Conservation (phyloP, 1,284 basidiomycete genomes). For the Porogramme epimiltina region DNA sequence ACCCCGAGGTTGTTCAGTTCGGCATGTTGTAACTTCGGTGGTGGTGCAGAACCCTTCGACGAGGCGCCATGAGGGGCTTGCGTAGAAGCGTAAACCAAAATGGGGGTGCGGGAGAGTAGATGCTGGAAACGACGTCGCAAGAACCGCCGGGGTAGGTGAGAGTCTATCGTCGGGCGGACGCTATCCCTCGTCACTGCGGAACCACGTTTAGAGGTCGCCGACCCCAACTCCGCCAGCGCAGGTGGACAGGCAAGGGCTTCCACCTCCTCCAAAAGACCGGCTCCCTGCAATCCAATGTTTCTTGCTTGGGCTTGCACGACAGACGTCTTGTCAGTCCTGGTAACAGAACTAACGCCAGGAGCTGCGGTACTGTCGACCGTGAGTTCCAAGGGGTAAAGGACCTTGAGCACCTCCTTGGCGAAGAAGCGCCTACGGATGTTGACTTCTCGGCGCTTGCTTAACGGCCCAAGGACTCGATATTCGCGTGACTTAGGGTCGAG, state of each 20-base stretch:
- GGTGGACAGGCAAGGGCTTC: constrained; percentile 44
- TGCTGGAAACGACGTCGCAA: constrained; percentile 66
- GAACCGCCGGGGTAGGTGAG: constrained; percentile 43
- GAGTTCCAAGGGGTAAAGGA: constrained; percentile 61
- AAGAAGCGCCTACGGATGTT: constrained; percentile 76
- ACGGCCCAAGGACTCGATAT: constrained; percentile 57
- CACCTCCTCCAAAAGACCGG: constrained; percentile 48
- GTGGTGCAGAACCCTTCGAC: neutral
- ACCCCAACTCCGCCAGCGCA: constrained; percentile 9
- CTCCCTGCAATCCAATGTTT: constrained; percentile 46
- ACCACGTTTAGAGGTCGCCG: too few species aligned
- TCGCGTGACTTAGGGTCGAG: constrained; percentile 62
- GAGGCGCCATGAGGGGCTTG: neutral
- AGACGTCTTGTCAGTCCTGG: constrained; percentile 15
- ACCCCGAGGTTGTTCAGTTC: constrained; percentile 25
- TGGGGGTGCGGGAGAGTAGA: constrained; percentile 58
- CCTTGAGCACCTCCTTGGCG: constrained; percentile 51
- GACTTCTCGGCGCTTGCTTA: constrained; percentile 71
- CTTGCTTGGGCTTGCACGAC: constrained; percentile 32
- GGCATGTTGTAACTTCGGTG: neutral
- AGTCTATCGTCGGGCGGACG: constrained; percentile 9
- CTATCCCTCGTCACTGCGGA: neutral
- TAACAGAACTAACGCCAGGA: constrained; percentile 1
- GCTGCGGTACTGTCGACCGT: constrained; percentile 11
- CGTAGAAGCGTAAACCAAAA: constrained; percentile 42